Evolutionary conservation across 257 asterid genomes (phyloP), one percentile per base, ranked within the genome.

Genomic region (Capsicum rhomboideum): DNA sequence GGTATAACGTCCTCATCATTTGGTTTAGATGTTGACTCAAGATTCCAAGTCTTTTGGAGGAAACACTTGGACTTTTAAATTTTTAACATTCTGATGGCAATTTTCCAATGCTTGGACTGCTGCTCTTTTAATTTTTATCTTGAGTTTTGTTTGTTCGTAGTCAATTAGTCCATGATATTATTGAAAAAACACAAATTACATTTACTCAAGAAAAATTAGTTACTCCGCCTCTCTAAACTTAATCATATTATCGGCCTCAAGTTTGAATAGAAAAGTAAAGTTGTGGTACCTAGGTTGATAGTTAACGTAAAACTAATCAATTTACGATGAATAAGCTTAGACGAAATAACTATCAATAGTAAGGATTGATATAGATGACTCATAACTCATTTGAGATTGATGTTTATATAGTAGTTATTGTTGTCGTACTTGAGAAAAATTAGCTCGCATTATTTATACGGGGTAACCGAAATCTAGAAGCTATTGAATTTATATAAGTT

Each of bases 11-110:
- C 81, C 63, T 75, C 61, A 9, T 75, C 81, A 75, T 50, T 75
- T 2, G 81, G 63, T 50, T 75, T 75, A 75, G 61, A 75, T 75
- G 6, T 16, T 8, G 81, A 50, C 46, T 26, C n/a, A 49, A 50
- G 61, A 75, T 50, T 75, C 81, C 81, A 75, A 75, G 17, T 75
- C 63, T 8, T 75, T 75, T 75, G 81, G 81, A 75, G 44, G 42
- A 75, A n/a, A 23, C 14, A 54, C 23, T 75, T 26, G 6, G 20
- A 74, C 13, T 74, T 74, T 74, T 14, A 21, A n/a, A 2, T 6
- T n/a, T 71, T 71, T n/a, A 44, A 44, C 55, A 44, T 1, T 72
- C n/a, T 44, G 0, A 44, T 72, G 21, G 21, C 9, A 7, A 0
- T 72, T 44, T 46, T 46, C 34, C 34, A 54, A n/a, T 42, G 79